Conservation (phyloP, 371 early-diverging fungal genomes). For the Saksenaea oblongispora region DNA sequence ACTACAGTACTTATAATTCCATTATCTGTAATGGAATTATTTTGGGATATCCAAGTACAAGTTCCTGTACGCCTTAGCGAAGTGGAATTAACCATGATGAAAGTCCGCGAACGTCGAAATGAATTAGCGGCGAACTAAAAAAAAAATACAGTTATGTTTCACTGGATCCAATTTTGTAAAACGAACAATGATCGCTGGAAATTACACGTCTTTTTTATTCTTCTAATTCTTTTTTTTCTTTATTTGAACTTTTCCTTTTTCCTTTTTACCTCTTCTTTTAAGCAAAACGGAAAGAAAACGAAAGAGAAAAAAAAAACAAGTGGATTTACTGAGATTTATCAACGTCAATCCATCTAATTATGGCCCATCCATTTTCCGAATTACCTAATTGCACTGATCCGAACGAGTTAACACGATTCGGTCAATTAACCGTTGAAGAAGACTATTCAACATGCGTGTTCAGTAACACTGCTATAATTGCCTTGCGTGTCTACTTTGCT, state of each 20-base stretch:
- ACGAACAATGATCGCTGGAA: neutral
- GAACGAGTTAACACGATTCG: neutral
- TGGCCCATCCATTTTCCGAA: neutral
- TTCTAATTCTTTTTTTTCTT: neutral
- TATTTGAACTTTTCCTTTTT: neutral
- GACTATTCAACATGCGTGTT: neutral
- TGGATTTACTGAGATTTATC: no score
- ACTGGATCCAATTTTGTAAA: neutral
- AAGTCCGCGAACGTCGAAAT: neutral
- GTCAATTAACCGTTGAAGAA: neutral
- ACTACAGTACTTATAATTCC: constrained; percentile 18
- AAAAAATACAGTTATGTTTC: neutral
- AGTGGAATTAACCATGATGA: constrained; percentile 8
- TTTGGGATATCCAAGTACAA: constrained; percentile 14
- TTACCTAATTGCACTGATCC: constrained; percentile 1
- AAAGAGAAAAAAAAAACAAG: no score
- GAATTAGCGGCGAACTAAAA: neutral
- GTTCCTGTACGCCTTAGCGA: constrained; percentile 15
- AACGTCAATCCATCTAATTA: neutral
- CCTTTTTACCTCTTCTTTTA: neutral
- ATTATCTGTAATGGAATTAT: constrained; percentile 14
- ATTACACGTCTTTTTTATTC: neutral
- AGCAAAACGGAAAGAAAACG: neutral
- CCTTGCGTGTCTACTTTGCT: constrained; percentile 11
- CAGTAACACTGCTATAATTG: neutral